Evolutionary conservation across 192 early-diverging fungal genomes (phyloP).

Genomic region (Helicostylum pulchrum): DNA sequence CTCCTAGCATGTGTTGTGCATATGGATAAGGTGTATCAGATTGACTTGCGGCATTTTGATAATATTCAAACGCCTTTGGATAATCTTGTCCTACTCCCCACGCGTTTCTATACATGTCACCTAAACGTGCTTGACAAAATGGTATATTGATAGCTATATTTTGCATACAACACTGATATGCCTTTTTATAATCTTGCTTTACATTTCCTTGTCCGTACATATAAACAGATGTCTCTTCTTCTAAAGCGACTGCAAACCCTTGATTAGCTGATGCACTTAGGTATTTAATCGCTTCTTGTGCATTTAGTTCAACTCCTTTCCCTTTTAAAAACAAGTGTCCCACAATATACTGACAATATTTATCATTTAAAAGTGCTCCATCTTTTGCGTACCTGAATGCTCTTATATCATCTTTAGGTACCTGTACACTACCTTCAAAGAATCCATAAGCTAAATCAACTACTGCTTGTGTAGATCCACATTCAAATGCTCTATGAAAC

Average conservation of each 20-base stretch:
- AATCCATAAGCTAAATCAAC: constrained; percentile 33
- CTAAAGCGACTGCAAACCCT: constrained; percentile 26
- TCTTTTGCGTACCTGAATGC: constrained; percentile 30
- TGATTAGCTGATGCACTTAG: constrained; percentile 18
- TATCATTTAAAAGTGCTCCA: constrained; percentile 23
- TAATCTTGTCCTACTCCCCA: constrained; percentile 32
- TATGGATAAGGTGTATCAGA: constrained; percentile 22
- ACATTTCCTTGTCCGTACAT: constrained; percentile 21
- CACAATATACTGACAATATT: constrained; percentile 34
- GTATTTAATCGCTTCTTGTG: constrained; percentile 24
- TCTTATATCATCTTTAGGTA: constrained; percentile 17
- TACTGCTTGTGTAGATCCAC: constrained; percentile 24
- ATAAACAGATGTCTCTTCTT: constrained; percentile 27
- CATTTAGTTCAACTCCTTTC: constrained; percentile 8
- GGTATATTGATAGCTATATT: background rate
- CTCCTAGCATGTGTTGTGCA: constrained; percentile 31
- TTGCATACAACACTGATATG: constrained; percentile 16
- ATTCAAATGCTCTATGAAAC: constrained; percentile 25
- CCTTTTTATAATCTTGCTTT: constrained; percentile 22
- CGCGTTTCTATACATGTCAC: constrained; percentile 38
- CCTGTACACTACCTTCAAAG: constrained; percentile 15
- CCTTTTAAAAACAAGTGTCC: constrained; percentile 32
- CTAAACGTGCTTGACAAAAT: constrained; percentile 27
- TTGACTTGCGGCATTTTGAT: constrained; percentile 34
- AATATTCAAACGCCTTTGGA: constrained; percentile 31